Percentiles rank a stretch among this genome's conserved stretches.
Conservation (phyloP, 2,329 filamentous ascomycete genomes). For the Biscogniauxia sp. region DNA sequence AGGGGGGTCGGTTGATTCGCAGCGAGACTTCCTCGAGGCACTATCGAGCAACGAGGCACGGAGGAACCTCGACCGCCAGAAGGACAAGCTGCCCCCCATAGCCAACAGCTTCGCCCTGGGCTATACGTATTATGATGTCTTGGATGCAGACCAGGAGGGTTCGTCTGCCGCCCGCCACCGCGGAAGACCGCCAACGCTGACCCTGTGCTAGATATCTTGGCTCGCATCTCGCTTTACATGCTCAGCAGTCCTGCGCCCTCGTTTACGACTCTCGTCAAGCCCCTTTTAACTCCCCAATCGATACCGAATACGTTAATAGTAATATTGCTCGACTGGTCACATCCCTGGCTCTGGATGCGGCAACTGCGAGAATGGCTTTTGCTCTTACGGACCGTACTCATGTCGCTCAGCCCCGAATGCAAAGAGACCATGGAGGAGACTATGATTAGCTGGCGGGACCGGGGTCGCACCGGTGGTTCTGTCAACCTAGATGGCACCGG, state of each 20-base stretch:
- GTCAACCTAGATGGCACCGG: constrained; percentile 61
- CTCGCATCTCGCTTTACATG: constrained; percentile 84
- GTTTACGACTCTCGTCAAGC: constrained; percentile 78
- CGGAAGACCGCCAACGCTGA: constrained; percentile 14
- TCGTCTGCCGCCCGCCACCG: constrained; percentile 42
- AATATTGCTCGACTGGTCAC: constrained; percentile 91
- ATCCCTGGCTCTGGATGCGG: constrained; percentile 89
- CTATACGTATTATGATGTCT: constrained; percentile 92
- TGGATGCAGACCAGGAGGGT: constrained; percentile 94
- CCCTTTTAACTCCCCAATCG: constrained; percentile 78
- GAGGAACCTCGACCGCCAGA: constrained; percentile 53
- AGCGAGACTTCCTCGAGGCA: constrained; percentile 77
- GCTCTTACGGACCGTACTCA: constrained; percentile 73
- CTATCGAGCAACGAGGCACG: constrained; percentile 54
- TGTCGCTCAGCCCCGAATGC: constrained; percentile 70
- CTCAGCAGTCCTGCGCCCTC: constrained; percentile 80
- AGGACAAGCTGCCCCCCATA: constrained; percentile 67
- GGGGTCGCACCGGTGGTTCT: constrained; percentile 63
- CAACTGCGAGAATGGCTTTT: constrained; percentile 88
- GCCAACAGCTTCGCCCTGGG: constrained; percentile 91
- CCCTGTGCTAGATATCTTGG: constrained; percentile 69
- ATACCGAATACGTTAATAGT: constrained; percentile 86
- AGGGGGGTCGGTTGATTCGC: constrained; percentile 80
- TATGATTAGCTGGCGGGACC: constrained; percentile 76
- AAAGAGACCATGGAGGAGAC: constrained; percentile 85